Conservation (phyloP, 192 early-diverging fungal genomes). For the Umbelopsis vinacea region DNA sequence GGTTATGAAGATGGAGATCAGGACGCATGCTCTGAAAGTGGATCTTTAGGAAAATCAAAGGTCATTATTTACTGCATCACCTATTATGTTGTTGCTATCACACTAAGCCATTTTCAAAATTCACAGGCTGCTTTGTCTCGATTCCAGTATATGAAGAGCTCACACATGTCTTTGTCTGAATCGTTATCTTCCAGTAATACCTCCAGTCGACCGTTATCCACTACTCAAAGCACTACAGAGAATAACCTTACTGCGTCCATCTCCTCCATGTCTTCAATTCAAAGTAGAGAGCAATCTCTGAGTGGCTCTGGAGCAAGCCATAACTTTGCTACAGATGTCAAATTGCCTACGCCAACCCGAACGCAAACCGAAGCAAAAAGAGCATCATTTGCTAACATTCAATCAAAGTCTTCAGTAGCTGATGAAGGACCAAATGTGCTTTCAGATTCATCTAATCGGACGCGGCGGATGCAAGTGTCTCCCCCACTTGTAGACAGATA, state of each 20-base stretch:
- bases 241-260: conserved; percentile 4
- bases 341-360: background rate
- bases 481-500: conserved; percentile 16
- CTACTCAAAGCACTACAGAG: conserved; percentile 6
- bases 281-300: conserved; percentile 9
- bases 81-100: no score
- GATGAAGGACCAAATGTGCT: background rate
- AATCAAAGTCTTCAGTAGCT: background rate
- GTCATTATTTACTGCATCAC: background rate
- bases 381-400: background rate
- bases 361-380: background rate
- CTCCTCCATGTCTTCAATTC: conserved; percentile 12
- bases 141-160: conserved; percentile 11
- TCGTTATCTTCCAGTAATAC: conserved; percentile 10
- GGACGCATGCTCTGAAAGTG: conserved; percentile 1
- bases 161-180: conserved; percentile 5
- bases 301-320: conserved; percentile 15
- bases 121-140: background rate
- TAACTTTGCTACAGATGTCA: background rate
- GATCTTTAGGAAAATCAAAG: conserved; percentile 7
- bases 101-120: background rate
- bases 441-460: background rate
- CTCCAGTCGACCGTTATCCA: conserved; percentile 6
- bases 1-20: background rate
- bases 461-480: background rate